These are phyloP conservation scores for Biscogniauxia mediterranea DNA, from an alignment of 2,329 filamentous ascomycete genomes.

Conservation along the genomic window DNA sequence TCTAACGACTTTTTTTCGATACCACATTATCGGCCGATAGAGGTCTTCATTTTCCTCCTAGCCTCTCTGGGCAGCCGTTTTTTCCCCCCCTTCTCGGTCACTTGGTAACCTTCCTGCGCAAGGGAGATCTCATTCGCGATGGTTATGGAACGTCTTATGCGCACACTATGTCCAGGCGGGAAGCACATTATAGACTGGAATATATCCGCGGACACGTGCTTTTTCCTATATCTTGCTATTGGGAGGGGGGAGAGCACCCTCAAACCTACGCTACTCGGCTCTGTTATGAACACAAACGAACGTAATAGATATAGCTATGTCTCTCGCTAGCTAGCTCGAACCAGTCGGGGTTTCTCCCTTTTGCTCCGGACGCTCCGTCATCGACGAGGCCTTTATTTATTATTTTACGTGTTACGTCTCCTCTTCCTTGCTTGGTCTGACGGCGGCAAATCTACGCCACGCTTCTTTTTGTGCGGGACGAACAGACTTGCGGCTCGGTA, in stretches of 20 bases:
- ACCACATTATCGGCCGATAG: constrained; percentile 3
- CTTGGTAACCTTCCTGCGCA: background rate
- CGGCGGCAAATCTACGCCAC: background rate
- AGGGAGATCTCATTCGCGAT: background rate
- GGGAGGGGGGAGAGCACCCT: too few relatives aligned
- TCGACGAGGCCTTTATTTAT: background rate
- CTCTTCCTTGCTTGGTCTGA: background rate
- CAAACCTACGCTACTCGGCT: too few relatives aligned
- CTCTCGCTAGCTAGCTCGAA: background rate
- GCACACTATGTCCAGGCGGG: background rate
- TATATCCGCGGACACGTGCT: background rate
- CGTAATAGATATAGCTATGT: background rate
- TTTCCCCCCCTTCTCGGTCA: constrained; percentile 4
- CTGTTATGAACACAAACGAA: too few relatives aligned
- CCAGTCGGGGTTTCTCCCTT: background rate
- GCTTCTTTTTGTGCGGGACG: background rate
- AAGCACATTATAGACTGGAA: background rate
- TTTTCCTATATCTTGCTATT: too few relatives aligned
- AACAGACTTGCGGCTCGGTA: background rate
- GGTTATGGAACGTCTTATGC: background rate
- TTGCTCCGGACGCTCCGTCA: background rate
- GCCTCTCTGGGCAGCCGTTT: background rate
- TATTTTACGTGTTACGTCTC: background rate
- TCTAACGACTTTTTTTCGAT: constrained; percentile 11
- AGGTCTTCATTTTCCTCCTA: constrained; percentile 2